Evolutionary conservation across 192 early-diverging fungal genomes (phyloP).

Genomic region (Phlyctochytrium bullatum): DNA sequence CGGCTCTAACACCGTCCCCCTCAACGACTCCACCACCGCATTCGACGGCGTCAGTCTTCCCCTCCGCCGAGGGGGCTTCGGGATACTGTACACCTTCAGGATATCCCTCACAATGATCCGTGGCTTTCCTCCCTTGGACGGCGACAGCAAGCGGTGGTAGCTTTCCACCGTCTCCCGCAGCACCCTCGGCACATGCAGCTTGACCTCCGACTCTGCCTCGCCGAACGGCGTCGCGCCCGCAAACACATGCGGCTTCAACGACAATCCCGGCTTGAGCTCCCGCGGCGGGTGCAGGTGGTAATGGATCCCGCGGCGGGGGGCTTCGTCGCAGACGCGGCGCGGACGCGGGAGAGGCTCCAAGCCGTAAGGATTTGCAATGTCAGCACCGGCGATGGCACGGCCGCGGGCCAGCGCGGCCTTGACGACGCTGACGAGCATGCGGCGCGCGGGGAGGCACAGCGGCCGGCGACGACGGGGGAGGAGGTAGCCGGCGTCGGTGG

Average conservation of each 20-base stretch:
- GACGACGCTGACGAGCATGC: constrained; percentile 1
- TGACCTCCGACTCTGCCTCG: constrained; percentile 1
- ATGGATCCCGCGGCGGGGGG: constrained; percentile 5
- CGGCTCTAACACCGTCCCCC: too few relatives aligned
- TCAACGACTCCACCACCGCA: too few relatives aligned
- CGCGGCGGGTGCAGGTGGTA: constrained; percentile 18
- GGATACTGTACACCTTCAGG: not conserved
- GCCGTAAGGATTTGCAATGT: not conserved
- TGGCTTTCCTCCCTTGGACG: not conserved
- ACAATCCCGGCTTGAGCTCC: constrained; percentile 3
- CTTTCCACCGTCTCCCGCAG: not conserved
- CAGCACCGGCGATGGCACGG: too few relatives aligned
- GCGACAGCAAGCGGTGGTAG: not conserved
- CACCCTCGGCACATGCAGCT: constrained; percentile 8
- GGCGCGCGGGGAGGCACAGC: not conserved
- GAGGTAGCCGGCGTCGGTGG: not conserved
- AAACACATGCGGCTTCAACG: constrained; percentile 4
- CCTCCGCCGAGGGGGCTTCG: not conserved
- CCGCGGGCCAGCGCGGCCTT: not conserved
- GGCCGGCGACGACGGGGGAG: not conserved
- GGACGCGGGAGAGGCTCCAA: not conserved
- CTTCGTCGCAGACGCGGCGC: too few relatives aligned
- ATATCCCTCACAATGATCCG: not conserved
- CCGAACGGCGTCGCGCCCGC: not conserved
- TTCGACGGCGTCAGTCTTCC: not conserved